These are phyloP conservation scores for Acanthamoeba lenticulata DNA, from an alignment of 208 protist genomes.

Conservation along the genomic window DNA sequence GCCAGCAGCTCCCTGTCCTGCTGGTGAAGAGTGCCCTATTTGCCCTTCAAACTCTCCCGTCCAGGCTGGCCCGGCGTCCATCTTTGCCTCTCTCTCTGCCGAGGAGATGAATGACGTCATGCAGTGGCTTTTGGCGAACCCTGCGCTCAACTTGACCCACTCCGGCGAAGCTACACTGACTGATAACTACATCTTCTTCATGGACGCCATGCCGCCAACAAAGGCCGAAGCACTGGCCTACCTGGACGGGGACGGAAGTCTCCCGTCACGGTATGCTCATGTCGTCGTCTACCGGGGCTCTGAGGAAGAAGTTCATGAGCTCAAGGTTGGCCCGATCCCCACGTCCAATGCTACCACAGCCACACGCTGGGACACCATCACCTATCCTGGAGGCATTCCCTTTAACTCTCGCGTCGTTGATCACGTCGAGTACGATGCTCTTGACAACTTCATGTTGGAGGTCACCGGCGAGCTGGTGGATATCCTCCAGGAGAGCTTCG, in stretches of 20 bases:
- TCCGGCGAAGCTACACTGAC: background rate
- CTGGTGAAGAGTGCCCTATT: background rate
- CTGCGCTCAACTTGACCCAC: background rate
- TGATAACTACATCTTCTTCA: conserved; percentile 48
- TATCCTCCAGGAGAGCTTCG: conserved; percentile 19
- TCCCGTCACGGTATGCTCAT: background rate
- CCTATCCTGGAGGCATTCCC: background rate
- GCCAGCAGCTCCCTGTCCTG: background rate
- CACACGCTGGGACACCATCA: background rate
- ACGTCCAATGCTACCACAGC: background rate
- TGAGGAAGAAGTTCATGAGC: background rate
- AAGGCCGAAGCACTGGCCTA: conserved; percentile 54
- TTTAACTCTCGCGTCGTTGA: conserved; percentile 22
- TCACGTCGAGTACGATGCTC: background rate
- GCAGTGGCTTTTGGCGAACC: background rate
- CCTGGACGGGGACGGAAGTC: background rate
- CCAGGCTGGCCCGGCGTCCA: background rate
- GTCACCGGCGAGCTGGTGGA: background rate
- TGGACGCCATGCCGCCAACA: background rate
- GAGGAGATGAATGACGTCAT: background rate
- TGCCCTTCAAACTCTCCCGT: background rate
- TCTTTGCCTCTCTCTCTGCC: background rate
- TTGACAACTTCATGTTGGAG: background rate
- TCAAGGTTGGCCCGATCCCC: background rate
- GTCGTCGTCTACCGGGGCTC: background rate